phyloP scores from a whole-genome alignment of 495 filamentous ascomycete species.

The Penicillium waksmanii region DNA sequence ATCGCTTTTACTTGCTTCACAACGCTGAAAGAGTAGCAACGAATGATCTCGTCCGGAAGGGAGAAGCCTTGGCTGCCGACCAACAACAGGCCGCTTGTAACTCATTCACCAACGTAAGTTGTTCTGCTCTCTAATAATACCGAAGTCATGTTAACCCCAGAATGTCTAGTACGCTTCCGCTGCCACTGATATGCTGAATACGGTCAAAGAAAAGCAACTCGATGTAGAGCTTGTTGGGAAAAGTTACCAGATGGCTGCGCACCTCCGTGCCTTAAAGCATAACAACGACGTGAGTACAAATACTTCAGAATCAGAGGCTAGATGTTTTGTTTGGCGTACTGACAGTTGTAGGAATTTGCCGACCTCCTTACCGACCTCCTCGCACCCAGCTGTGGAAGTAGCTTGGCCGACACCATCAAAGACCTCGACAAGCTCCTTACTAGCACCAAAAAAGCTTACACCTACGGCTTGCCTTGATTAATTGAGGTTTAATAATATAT shows the following conservation, averaged over 20 bases:
- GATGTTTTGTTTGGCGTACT: conserved; percentile 8
- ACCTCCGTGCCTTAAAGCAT: conserved; percentile 5
- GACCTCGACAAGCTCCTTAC: conserved; percentile 4
- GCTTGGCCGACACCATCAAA: conserved; percentile 7
- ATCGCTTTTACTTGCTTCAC: conserved; percentile 1
- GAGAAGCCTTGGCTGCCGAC: conserved; percentile 6
- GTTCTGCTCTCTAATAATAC: neutral
- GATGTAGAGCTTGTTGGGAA: conserved; percentile 7
- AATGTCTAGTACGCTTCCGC: conserved; percentile 5
- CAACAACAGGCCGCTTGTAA: conserved; percentile 6
- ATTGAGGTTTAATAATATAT: conserved; percentile 5
- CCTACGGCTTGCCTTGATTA: conserved; percentile 2
- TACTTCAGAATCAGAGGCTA: conserved; percentile 7
- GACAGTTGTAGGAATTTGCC: conserved; percentile 5
- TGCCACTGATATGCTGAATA: conserved; percentile 9
- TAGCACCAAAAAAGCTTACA: conserved; percentile 7
- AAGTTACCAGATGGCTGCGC: conserved; percentile 5
- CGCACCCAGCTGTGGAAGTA: conserved; percentile 8
- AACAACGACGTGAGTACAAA: conserved; percentile 4
- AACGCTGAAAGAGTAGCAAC: conserved; percentile 4
- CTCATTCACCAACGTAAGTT: conserved; percentile 9
- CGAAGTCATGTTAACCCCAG: conserved; percentile 1
- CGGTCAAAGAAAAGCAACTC: conserved; percentile 6
- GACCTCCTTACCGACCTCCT: conserved; percentile 1
- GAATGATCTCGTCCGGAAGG: neutral